phyloP scores from a whole-genome alignment of 345 rosid species.

The Capsella bursapastoris region DNA sequence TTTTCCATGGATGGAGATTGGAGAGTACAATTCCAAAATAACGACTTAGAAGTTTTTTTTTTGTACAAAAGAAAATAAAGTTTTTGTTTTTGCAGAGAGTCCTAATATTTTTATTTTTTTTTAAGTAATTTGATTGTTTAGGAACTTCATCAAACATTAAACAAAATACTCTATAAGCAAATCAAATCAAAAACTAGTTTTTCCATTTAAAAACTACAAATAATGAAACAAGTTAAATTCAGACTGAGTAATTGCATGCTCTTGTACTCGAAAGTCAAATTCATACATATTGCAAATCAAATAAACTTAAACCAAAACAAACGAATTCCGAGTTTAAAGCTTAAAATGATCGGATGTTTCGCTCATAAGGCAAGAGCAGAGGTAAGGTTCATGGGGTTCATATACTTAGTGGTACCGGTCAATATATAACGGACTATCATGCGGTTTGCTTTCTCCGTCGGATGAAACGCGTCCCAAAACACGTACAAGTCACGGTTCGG shows the following conservation, averaged over 20 bases:
- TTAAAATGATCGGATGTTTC: neutral
- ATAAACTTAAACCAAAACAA: neutral
- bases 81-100: too few relatives aligned
- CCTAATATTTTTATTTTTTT: too few relatives aligned
- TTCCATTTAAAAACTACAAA: neutral
- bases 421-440: conserved; percentile 59
- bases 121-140: too few relatives aligned
- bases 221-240: neutral
- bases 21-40: too few relatives aligned
- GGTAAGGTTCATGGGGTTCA: conserved; percentile 94
- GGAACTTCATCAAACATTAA: too few relatives aligned
- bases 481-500: conserved; percentile 64
- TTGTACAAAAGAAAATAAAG: too few relatives aligned
- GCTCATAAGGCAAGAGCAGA: conserved; percentile 58
- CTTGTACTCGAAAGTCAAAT: neutral
- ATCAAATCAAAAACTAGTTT: neutral
- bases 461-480: conserved; percentile 94
- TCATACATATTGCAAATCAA: neutral
- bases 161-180: neutral
- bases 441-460: conserved; percentile 73
- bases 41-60: too few relatives aligned
- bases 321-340: neutral
- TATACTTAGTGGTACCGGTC: conserved; percentile 56
- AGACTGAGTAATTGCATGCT: conserved; percentile 13
- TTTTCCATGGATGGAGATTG: too few relatives aligned